These are phyloP conservation scores for Lotus japonicus DNA, from an alignment of 306 rosid species.

Conservation along the genomic window DNA sequence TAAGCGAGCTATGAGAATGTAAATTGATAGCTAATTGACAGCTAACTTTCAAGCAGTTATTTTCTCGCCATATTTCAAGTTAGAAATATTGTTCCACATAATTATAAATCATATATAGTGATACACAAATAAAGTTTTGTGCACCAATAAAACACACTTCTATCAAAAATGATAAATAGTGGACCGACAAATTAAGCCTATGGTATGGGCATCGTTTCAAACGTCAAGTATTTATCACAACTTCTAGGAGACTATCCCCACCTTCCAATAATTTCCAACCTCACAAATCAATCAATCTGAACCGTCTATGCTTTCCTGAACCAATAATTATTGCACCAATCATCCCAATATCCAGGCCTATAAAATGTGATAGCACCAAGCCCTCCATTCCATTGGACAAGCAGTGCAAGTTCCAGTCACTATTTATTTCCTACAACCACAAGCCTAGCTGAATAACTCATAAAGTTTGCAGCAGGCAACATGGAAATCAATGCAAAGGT, in stretches of 20 bases:
- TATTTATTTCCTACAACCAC: background rate
- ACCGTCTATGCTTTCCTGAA: conserved; percentile 22
- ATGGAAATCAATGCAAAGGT: background rate
- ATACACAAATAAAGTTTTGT: too few species aligned
- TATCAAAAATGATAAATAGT: too few species aligned
- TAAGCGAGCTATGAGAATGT: too few species aligned
- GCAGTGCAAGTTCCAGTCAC: background rate
- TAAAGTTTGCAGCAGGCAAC: background rate
- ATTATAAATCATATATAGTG: too few species aligned
- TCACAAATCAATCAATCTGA: conserved; percentile 19
- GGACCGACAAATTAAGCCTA: too few species aligned
- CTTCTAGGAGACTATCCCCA: conserved; percentile 10
- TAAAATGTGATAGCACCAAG: conserved; percentile 11
- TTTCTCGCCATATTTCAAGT: too few species aligned
- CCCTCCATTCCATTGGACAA: background rate
- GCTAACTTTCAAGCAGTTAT: too few species aligned
- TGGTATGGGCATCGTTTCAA: conserved; percentile 2
- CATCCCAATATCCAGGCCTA: conserved; percentile 12
- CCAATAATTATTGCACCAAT: background rate
- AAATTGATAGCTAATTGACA: too few species aligned
- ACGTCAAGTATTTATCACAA: background rate
- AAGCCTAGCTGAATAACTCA: background rate
- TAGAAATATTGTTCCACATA: too few species aligned
- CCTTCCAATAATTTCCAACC: conserved; percentile 24
- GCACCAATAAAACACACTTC: too few species aligned